phyloP scores from a whole-genome alignment of 2,329 filamentous ascomycete species.

The Diaporthe humulicola region DNA sequence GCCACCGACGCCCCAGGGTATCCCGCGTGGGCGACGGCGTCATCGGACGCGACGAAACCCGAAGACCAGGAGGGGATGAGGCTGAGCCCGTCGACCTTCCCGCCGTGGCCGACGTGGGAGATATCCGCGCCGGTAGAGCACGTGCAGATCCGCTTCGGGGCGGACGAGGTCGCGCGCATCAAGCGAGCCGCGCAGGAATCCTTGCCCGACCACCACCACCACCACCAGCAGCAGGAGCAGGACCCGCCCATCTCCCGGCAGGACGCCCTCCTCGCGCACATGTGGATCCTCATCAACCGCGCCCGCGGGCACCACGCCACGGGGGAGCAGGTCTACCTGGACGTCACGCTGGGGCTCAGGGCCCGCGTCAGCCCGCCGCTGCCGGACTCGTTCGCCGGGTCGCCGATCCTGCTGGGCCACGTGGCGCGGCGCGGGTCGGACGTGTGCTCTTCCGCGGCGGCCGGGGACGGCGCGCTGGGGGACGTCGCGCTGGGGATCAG shows the following conservation, averaged over 20 bases:
- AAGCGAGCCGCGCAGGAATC: constrained; percentile 44
- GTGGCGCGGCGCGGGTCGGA: constrained; percentile 43
- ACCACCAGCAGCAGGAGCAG: background rate
- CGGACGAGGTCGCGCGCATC: constrained; percentile 51
- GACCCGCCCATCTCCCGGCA: constrained; percentile 53
- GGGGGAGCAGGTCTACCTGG: constrained; percentile 51
- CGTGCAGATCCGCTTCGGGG: constrained; percentile 54
- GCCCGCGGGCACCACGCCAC: constrained; percentile 49
- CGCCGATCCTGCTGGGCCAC: constrained; percentile 57
- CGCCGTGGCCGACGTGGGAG: constrained; percentile 60
- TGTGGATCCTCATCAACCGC: constrained; percentile 59
- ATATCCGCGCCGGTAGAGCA: constrained; percentile 48
- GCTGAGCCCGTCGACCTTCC: constrained; percentile 49
- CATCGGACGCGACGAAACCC: constrained; percentile 46
- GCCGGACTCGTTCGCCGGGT: constrained; percentile 57
- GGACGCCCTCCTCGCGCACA: constrained; percentile 60
- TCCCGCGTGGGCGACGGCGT: constrained; percentile 44
- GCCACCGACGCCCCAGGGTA: constrained; percentile 48
- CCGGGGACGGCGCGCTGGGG: constrained; percentile 29
- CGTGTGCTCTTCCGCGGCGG: background rate
- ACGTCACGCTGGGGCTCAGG: constrained; percentile 58
- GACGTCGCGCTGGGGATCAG: constrained; percentile 51
- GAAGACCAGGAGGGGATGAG: background rate
- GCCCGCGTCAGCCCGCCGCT: constrained; percentile 54
- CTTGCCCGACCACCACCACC: constrained; percentile 1